Conservation (phyloP, 345 rosid genomes). For the Acer campestre region DNA sequence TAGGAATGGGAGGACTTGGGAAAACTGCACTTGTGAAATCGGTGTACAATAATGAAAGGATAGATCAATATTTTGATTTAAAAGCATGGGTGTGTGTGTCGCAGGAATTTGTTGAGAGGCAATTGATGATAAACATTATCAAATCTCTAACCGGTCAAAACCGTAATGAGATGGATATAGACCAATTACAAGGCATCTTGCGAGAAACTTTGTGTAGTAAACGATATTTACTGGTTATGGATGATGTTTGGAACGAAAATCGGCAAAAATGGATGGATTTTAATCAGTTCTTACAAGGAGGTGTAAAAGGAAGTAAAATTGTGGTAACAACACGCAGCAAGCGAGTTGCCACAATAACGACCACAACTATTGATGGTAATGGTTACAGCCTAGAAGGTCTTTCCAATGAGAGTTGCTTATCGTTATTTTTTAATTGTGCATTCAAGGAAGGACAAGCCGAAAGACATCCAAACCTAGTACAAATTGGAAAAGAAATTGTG, state of each 20-base stretch:
- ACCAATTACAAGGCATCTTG: neutral
- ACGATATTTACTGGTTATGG: constrained; percentile 17
- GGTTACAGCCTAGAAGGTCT: neutral
- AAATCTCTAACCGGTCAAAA: neutral
- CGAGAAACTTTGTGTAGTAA: too few relatives aligned
- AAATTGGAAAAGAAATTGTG: too few relatives aligned
- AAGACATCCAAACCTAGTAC: neutral
- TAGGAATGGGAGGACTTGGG: constrained; percentile 22
- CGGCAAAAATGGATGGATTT: neutral
- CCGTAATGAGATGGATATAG: neutral
- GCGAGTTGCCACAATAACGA: neutral
- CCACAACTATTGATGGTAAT: neutral
- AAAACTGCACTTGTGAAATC: constrained; percentile 31
- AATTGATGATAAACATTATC: neutral
- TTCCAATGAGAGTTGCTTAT: neutral
- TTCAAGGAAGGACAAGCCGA: neutral
- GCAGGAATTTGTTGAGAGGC: neutral
- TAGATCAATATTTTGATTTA: constrained; percentile 11
- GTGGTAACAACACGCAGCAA: constrained; percentile 21
- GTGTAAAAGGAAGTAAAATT: constrained; percentile 10
- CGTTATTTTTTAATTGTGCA: constrained; percentile 4
- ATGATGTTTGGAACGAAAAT: constrained; percentile 9
- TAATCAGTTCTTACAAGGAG: neutral
- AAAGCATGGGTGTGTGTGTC: constrained; percentile 21
- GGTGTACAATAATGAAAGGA: constrained; percentile 23